Percentiles rank a stretch among this genome's conserved stretches.
Evolutionary conservation across 495 filamentous ascomycete genomes (phyloP).

Genomic region (Xylaria bambusicola): DNA sequence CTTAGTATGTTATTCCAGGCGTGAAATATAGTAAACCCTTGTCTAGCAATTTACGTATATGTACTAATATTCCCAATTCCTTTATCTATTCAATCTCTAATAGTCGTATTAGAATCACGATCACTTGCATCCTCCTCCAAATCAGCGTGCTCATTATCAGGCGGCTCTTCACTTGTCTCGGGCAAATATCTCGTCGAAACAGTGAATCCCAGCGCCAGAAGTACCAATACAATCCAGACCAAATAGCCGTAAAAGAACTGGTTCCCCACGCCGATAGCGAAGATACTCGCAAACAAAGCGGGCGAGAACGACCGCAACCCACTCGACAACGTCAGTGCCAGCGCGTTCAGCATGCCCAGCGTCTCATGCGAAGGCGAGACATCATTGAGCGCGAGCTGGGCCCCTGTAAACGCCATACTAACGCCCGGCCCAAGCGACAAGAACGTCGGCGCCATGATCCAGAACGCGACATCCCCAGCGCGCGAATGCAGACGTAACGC

Average conservation of each 20-base stretch:
- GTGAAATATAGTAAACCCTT: too few species aligned
- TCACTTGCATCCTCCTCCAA: conserved; percentile 5
- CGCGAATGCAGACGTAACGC: conserved; percentile 46
- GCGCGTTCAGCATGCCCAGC: conserved; percentile 65
- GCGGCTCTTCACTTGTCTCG: conserved; percentile 33
- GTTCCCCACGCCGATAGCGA: conserved; percentile 58
- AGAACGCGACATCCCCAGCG: conserved; percentile 48
- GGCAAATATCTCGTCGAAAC: conserved; percentile 52
- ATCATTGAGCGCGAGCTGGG: conserved; percentile 70
- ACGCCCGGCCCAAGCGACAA: conserved; percentile 58
- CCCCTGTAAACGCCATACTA: conserved; percentile 67
- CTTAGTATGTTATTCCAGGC: too few species aligned
- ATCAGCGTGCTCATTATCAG: conserved; percentile 13
- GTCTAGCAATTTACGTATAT: not conserved
- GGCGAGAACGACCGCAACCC: conserved; percentile 57
- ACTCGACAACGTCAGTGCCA: conserved; percentile 47
- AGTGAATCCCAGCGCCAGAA: conserved; percentile 48
- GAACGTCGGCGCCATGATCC: conserved; percentile 47
- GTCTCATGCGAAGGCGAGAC: conserved; percentile 59
- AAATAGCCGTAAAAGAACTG: conserved; percentile 62
- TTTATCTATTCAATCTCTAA: not conserved
- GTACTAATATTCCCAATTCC: not conserved
- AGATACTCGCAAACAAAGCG: conserved; percentile 61
- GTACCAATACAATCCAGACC: conserved; percentile 62
- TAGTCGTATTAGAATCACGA: not conserved